A percentile compares a stretch with the other conserved stretches of the same genome.
Evolutionary conservation across 78 protist genomes (phyloP).

Genomic region (Protostelium mycophagum): DNA sequence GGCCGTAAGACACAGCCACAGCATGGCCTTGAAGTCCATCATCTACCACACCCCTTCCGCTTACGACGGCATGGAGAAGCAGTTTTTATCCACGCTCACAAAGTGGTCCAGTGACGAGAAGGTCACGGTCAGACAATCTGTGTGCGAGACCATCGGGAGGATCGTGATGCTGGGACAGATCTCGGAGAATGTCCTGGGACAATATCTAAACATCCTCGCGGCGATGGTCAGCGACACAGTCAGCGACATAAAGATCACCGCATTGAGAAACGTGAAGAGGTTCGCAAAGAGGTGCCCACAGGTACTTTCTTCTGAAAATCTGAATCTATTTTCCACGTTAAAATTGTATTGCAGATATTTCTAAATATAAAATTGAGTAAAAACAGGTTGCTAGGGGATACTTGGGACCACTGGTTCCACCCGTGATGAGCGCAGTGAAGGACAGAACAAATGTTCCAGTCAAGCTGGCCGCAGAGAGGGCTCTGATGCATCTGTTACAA

Average conservation of each 20-base stretch:
- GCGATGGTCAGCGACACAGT: slow-evolving; percentile 17
- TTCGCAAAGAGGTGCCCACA: slow-evolving; percentile 19
- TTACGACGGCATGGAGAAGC: background rate
- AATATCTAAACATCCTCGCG: background rate
- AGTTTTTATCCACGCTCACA: background rate
- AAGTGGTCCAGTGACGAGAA: background rate
- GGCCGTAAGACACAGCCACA: background rate
- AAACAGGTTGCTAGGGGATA: slow-evolving; percentile 18
- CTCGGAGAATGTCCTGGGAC: background rate
- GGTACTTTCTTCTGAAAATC: no score
- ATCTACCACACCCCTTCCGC: background rate
- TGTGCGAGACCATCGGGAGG: background rate
- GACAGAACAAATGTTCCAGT: slow-evolving; percentile 56
- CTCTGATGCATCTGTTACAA: slow-evolving; percentile 45
- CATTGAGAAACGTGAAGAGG: slow-evolving; percentile 38
- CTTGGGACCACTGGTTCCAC: slow-evolving; percentile 30
- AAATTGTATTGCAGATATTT: background rate
- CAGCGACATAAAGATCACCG: slow-evolving; percentile 28
- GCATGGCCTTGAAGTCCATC: background rate
- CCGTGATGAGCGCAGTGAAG: slow-evolving; percentile 44
- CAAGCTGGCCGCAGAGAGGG: slow-evolving; percentile 43
- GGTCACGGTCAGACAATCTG: background rate
- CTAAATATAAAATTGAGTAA: background rate
- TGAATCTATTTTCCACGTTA: no score
- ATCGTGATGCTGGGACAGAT: background rate